phyloP scores from a whole-genome alignment of 1,139 yeast genomes.

The Hyphopichia khmerensis region DNA sequence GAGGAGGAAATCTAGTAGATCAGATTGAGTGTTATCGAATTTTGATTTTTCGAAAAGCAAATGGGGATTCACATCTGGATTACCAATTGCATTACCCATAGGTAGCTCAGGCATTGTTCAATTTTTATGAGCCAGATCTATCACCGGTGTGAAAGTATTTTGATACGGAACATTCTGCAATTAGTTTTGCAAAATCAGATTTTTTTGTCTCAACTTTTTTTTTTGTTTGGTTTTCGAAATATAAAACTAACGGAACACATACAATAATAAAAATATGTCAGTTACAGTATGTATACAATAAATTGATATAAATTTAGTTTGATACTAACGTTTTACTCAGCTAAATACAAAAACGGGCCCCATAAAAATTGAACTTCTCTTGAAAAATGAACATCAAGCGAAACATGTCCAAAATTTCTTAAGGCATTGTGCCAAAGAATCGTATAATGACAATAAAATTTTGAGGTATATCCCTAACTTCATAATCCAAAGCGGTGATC shows the following conservation, averaged over 20 bases:
- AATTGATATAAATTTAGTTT: background rate
- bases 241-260: no score
- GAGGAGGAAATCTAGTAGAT: slow-evolving; percentile 21
- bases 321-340: slow-evolving; percentile 7
- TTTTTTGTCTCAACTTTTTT: no score
- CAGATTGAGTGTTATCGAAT: slow-evolving; percentile 15
- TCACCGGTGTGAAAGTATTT: no score
- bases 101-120: background rate
- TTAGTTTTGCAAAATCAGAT: no score
- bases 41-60: background rate
- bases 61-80: background rate
- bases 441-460: slow-evolving; percentile 37
- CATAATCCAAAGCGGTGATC: slow-evolving; percentile 52
- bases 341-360: slow-evolving; percentile 20
- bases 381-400: slow-evolving; percentile 9
- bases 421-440: slow-evolving; percentile 49
- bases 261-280: slow-evolving; percentile 15
- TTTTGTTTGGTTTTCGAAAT: no score
- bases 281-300: slow-evolving; percentile 14
- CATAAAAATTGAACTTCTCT: slow-evolving; percentile 16
- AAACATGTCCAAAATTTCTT: slow-evolving; percentile 22
- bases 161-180: no score
- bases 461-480: slow-evolving; percentile 44
- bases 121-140: no score
- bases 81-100: background rate